phyloP scores from a whole-genome alignment of 305 asterid species.

The Euphrasia arctica region DNA sequence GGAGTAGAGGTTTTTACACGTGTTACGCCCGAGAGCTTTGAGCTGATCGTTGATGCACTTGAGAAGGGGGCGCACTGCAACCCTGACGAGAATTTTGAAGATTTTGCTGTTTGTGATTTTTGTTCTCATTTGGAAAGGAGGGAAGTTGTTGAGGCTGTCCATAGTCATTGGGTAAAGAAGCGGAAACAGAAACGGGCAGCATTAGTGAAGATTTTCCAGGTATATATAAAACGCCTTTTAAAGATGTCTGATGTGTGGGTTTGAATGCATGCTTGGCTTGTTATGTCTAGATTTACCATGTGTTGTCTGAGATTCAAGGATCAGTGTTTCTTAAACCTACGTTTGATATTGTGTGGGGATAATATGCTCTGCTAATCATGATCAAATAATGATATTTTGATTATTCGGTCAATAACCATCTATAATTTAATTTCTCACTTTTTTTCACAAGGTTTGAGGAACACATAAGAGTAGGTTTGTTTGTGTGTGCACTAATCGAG shows the following conservation, averaged over 20 bases:
- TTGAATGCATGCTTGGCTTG: too few relatives aligned
- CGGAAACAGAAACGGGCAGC: slow-evolving; percentile 67
- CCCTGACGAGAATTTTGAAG: slow-evolving; percentile 57
- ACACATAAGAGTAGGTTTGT: too few relatives aligned
- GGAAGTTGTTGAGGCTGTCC: slow-evolving; percentile 60
- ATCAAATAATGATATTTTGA: too few relatives aligned
- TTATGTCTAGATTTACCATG: too few relatives aligned
- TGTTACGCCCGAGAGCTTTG: slow-evolving; percentile 59
- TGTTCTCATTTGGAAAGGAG: slow-evolving; percentile 48
- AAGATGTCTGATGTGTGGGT: not conserved
- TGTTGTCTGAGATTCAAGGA: too few relatives aligned
- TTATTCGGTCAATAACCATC: too few relatives aligned
- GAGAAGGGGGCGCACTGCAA: slow-evolving; percentile 62
- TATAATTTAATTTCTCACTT: too few relatives aligned
- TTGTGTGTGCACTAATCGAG: too few relatives aligned
- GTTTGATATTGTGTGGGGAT: too few relatives aligned
- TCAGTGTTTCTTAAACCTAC: too few relatives aligned
- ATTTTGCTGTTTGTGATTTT: slow-evolving; percentile 37
- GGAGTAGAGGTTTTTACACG: slow-evolving; percentile 23
- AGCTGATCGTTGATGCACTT: slow-evolving; percentile 70
- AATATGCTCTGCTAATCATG: too few relatives aligned
- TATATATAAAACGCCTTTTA: slow-evolving; percentile 24
- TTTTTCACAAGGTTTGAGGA: too few relatives aligned
- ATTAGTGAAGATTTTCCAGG: slow-evolving; percentile 80
- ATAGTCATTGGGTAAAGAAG: slow-evolving; percentile 63